phyloP scores from a whole-genome alignment of 2,329 filamentous ascomycete genomes.

The Penicillium sp. region DNA sequence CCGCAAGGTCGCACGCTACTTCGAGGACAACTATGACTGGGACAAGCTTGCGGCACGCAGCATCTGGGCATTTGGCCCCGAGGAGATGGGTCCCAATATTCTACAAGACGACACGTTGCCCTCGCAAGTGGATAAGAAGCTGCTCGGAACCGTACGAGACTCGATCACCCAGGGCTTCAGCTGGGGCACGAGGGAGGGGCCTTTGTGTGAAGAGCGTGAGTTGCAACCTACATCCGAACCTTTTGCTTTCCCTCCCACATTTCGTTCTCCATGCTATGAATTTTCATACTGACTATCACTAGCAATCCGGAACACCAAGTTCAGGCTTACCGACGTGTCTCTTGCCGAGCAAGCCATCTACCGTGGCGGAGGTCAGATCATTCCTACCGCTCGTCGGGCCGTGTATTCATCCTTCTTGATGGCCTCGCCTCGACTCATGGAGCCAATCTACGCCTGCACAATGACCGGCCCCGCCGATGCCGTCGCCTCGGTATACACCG shows the following conservation, averaged over 20 bases:
- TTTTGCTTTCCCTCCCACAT: too few relatives aligned
- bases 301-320: constrained; percentile 97
- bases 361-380: constrained; percentile 94
- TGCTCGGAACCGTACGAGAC: constrained; percentile 83
- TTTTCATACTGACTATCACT: constrained; percentile 29
- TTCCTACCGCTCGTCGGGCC: constrained; percentile 87
- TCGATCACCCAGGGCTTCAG: constrained; percentile 94
- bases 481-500: constrained; percentile 86
- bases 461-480: constrained; percentile 92
- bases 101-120: constrained; percentile 95
- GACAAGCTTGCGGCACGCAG: constrained; percentile 91
- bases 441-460: constrained; percentile 88
- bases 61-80: constrained; percentile 98
- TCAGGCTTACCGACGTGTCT: constrained; percentile 88
- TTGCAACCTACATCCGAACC: constrained; percentile 9
- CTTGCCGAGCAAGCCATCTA: constrained; percentile 90
- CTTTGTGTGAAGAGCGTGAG: constrained; percentile 95
- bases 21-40: constrained; percentile 96
- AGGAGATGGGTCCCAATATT: constrained; percentile 92
- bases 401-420: constrained; percentile 97
- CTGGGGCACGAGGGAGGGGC: constrained; percentile 94
- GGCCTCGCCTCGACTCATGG: constrained; percentile 94
- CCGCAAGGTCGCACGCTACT: constrained; percentile 91
- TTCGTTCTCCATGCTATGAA: constrained; percentile 13
- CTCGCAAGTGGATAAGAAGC: constrained; percentile 90